Base-by-base conservation (phyloP, 768 basidiomycete species). In the Lyophyllum shimeji region DNA sequence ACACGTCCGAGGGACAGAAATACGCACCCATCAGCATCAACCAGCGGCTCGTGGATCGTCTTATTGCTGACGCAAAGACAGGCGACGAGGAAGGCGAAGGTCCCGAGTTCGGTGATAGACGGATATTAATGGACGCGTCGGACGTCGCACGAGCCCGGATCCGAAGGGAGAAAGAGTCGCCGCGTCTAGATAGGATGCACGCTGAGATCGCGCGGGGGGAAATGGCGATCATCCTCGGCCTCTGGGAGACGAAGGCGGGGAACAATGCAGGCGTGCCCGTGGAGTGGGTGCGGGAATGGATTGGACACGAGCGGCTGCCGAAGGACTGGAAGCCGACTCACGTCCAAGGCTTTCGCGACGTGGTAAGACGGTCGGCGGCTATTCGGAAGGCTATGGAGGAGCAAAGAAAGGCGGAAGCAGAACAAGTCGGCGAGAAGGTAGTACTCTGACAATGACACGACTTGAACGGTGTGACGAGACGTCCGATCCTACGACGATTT, bases 131-230 rank as follows among this genome's bases (percentile, higher is more conserved):
- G 52, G 71, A 75, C 55, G 71, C 68, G 15, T 59, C 63, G 18
- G 78, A 79, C 56, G 74, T 86, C 13, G 83, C 80, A 1, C 70
- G 75, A 20, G 76, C 80, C 8, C 75, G 86, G 2, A 66, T 83
- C 2, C 73, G 82, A 49, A 70, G 86, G 21, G 84, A 87, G 59
- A 73, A 68, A 15, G 64, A 71, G 29, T 80, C 68, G 7, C 64
- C 66, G 2, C 70, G 72, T 0, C 63, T 87, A 24, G 77, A 79
- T 48, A 50, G 62, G 3, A 39, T 83, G 3, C 83, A 84, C 57
- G 76, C 78, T 1, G 83, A 85, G 69, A 79, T 87, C 52, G 86
- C 86, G 1, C 76, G 85, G 2, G 86, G 85, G 17, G 86, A 89
- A 69, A 83, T 87, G 76, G 83, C 80, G 0, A 80, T 87, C 49